Evolutionary conservation across 768 basidiomycete species (phyloP), one percentile per base, ranked within the genome.

Genomic region (Plicaturopsis crispa): DNA sequence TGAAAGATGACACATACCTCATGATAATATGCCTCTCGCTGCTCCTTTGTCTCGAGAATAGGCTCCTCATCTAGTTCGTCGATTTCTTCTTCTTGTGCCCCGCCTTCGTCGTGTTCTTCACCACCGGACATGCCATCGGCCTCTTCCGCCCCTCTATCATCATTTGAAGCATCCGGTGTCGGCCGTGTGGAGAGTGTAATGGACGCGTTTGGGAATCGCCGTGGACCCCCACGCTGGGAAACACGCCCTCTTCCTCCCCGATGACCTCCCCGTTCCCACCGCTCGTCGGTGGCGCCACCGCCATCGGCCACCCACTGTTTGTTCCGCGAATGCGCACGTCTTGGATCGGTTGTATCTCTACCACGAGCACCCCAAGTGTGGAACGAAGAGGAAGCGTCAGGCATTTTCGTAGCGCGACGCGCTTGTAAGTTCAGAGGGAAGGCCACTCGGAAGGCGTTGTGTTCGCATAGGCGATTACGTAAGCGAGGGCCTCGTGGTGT

Each of bases 11-110:
- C 13, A 62, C 75, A 43, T 43, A 85, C 84, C 69, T 84, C 78
- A 58, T 83, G 75, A 50, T 74, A 87, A 50, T 80, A 83, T 44
- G 56, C 66, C 47, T 86, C 82, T 33, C 74, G 67, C 50, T 81
- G 83, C 48, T 84, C 82, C 6, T 58, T 54, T 0, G 72, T 72
- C 31, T 80, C 77, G 13, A 76, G 56, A 12, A 69, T 69, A 0
- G 72, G 73, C 37, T 72, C 69, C 23, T 78, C 67, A 6, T 47
- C 37, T 5, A 8, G 10, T 28, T 49, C 52, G n/a, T 54, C 48
- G 8, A 46, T 49, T 12, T 57, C 58, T 13, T 51, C 54, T 30
- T 49, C 48, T 10, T 55, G 14, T 49, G 59, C 14, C 18, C 59
- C 59, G 32, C 62, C 56, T 26, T 51, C 57, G n/a, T 56, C 65